Base-by-base conservation (phyloP, 164 flowering plant genomes). In the Nelumbo lutea region DNA sequence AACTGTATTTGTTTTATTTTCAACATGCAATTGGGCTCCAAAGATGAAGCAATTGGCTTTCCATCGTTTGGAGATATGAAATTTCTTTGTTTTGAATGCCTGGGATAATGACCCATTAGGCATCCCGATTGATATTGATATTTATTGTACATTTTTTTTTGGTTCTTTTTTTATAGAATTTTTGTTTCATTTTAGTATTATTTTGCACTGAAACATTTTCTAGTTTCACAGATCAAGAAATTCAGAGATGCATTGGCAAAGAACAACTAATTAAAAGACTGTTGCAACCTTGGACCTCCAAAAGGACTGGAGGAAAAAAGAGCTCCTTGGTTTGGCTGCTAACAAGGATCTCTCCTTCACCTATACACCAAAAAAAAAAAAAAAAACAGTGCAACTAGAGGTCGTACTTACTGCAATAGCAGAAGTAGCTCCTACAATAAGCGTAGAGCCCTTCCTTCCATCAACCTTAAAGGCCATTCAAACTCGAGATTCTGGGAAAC, bases 241-340 rank as follows among this genome's bases (percentile, higher is more conserved):
- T 91, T 91, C 69, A 89, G 73, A 71, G 88, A 91, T 73, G 95
- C 93, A 56, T 68, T 91, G 70, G 88, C 93, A 27, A 91, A 84
- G 79, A 85, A 91, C 76, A 66, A 72, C 5, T 27, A 27, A 27
- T 27, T 27, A 27, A 75, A 93, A 7, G 90, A 81, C 14, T 74
- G 90, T 7, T 86, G 88, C 77, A 82, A 93, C 75, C 81, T 89
- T 51, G 91, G 86, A 9, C 90, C 90, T 50, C 43, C 89, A 14
- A 84, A 82, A 69, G 97, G 97, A 43, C 74, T 91, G 50, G 95
- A 91, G 70, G 91, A 91, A 80, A 27, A 82, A 83, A 56, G 93
- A 91, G 79, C 86, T 91, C 44, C 56, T 86, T 1, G 91, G 90
- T 15, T 79, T 89, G 52, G 81, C 92, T 69, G 85, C 89, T n/a